Base-by-base conservation (phyloP, 2,329 filamentous ascomycete genomes). In the Alternaria sp. region DNA sequence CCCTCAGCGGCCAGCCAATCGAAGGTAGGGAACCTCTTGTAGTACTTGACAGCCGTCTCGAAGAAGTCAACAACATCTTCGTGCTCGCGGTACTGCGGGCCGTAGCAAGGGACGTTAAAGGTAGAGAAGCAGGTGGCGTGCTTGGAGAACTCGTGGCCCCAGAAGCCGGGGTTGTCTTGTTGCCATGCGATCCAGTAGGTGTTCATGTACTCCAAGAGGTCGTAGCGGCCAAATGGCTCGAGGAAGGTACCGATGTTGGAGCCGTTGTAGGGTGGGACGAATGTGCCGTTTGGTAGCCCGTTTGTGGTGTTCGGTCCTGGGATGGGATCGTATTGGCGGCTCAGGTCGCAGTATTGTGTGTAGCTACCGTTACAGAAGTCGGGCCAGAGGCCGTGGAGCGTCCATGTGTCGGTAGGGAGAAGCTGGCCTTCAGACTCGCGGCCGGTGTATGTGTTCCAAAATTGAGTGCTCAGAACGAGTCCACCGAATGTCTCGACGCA, bases 111-210 rank as follows among this genome's bases (percentile, higher is more conserved):
- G 6, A 83, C 78, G 72, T 90, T 87, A 73, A 91, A 91, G 64
- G 86, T 90, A 50, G 85, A 87, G 81, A 82, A 91, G 83, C 89
- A 91, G 13, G 89, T 91, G 3, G 85, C 89, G 77, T 90, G 88
- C 81, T 91, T 91, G 79, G 83, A 85, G 81, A 89, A 90, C 74
- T 91, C 88, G 80, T 90, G 88, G 43, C 79, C 89, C 88, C 89
- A 91, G 79, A 91, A 87, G 32, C 85, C 83, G 54, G 80, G 76
- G 79, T 88, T 90, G 13, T 85, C 82, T 52, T 85, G 83, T 63
- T 80, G 80, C 67, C 87, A 86, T 51, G 84, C 84, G 67, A 90
- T 83, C 89, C 89, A 91, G 83, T 84, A 85, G 71, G 84, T 88
- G 73, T 88, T 86, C 89, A 91, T 91, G 80, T 85, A 91, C 3